phyloP scores from a whole-genome alignment of 345 rosid species.

The Camelina sativa region DNA sequence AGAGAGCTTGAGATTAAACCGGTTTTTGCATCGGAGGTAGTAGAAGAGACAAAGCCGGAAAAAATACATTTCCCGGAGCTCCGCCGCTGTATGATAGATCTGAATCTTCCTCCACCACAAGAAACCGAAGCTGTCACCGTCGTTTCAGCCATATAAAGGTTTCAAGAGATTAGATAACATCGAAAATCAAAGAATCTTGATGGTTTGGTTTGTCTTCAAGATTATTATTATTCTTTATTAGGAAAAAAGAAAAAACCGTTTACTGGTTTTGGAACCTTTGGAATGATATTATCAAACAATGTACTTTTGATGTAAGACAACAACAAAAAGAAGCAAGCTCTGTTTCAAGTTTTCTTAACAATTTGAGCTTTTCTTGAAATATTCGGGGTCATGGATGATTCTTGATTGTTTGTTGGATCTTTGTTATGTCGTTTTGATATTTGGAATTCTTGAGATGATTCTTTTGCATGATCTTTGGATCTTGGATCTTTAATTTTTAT shows the following conservation, averaged over 20 bases:
- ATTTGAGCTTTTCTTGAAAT: background rate
- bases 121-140: constrained; percentile 56
- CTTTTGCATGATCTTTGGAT: constrained; percentile 39
- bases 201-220: constrained; percentile 37
- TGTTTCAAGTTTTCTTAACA: constrained; percentile 26
- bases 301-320: constrained; percentile 36
- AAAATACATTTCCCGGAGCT: constrained; percentile 37
- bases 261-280: constrained; percentile 26
- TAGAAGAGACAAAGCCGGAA: constrained; percentile 46
- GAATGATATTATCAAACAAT: constrained; percentile 32
- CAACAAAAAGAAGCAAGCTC: constrained; percentile 1
- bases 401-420: constrained; percentile 24
- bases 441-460: constrained; percentile 39
- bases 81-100: constrained; percentile 67
- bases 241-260: constrained; percentile 12
- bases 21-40: constrained; percentile 39
- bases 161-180: constrained; percentile 20
- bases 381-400: background rate
- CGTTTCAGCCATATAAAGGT: constrained; percentile 30
- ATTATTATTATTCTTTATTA: constrained; percentile 28
- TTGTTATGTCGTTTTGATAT: constrained; percentile 31
- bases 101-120: constrained; percentile 89
- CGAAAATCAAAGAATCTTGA: constrained; percentile 21
- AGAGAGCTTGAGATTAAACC: constrained; percentile 47
- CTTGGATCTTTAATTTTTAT: constrained; percentile 31